A percentile compares a stretch with the other conserved stretches of the same genome.
These are phyloP conservation scores for Wickerhamiella infanticola DNA, from an alignment of 1,139 yeast species.

Conservation along the genomic window DNA sequence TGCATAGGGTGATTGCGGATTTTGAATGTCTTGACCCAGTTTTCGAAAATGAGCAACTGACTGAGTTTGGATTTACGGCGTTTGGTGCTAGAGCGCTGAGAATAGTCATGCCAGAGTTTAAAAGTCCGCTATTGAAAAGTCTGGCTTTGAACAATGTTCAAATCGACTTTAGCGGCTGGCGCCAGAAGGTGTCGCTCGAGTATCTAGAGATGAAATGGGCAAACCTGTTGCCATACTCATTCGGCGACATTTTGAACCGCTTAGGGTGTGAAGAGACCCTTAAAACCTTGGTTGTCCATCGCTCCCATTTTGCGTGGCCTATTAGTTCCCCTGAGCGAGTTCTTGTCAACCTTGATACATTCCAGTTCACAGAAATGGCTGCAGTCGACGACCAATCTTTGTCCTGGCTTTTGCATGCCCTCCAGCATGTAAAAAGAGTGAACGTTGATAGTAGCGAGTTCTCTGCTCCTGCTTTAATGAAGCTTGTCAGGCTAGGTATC, in stretches of 20 bases:
- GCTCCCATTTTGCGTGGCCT: background rate
- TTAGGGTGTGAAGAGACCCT: constrained; percentile 8
- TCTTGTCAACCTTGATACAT: constrained; percentile 5
- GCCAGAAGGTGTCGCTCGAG: constrained; percentile 4
- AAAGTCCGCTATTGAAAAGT: constrained; percentile 1
- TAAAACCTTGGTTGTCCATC: constrained; percentile 10
- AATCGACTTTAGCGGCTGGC: background rate
- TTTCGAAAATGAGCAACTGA: constrained; percentile 4
- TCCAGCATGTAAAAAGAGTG: constrained; percentile 8
- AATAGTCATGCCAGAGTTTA: constrained; percentile 7
- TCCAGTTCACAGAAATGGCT: constrained; percentile 13
- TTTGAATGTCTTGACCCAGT: constrained; percentile 5
- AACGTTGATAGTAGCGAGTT: constrained; percentile 12
- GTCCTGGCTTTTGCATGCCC: constrained; percentile 11
- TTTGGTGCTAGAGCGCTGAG: constrained; percentile 2
- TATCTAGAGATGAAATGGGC: constrained; percentile 12
- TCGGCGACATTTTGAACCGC: constrained; percentile 6
- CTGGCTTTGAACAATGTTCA: constrained; percentile 11
- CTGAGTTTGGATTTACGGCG: constrained; percentile 12
- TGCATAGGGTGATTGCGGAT: constrained; percentile 9
- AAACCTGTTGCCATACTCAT: constrained; percentile 2
- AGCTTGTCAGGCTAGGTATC: constrained; percentile 6
- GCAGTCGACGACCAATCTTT: constrained; percentile 6
- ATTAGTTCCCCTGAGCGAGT: background rate
- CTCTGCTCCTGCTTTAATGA: constrained; percentile 11